Conservation (phyloP, 2,329 filamentous ascomycete genomes). For the Fusarium nanum region DNA sequence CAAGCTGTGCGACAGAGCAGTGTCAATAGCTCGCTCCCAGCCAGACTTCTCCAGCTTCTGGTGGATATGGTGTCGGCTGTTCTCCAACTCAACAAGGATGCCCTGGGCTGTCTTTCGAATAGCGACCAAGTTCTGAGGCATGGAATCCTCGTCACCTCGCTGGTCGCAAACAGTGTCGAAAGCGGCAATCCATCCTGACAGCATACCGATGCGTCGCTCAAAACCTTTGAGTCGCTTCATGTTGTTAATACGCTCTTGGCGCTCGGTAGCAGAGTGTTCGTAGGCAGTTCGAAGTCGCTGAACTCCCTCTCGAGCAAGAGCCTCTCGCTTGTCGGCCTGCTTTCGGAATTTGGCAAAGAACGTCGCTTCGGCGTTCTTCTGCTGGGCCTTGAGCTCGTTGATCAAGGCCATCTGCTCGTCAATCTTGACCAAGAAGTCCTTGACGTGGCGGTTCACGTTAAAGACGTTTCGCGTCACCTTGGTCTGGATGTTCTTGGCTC, state of each 20-base stretch:
- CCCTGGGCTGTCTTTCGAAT: slow-evolving; percentile 91
- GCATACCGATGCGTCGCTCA: slow-evolving; percentile 83
- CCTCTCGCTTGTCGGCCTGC: slow-evolving; percentile 85
- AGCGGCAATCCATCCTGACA: slow-evolving; percentile 93
- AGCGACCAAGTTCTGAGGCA: slow-evolving; percentile 75
- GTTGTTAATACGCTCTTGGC: slow-evolving; percentile 80
- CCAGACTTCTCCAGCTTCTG: slow-evolving; percentile 82
- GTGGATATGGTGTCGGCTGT: slow-evolving; percentile 90
- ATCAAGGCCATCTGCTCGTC: slow-evolving; percentile 98
- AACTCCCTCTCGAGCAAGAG: slow-evolving; percentile 80
- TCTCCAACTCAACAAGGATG: slow-evolving; percentile 88
- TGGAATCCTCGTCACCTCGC: slow-evolving; percentile 62
- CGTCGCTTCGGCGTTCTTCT: slow-evolving; percentile 85
- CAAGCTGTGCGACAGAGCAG: slow-evolving; percentile 86
- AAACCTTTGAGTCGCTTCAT: slow-evolving; percentile 87
- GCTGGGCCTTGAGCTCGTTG: slow-evolving; percentile 92
- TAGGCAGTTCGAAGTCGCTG: slow-evolving; percentile 84
- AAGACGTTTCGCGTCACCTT: slow-evolving; percentile 99
- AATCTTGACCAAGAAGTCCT: slow-evolving; percentile 99
- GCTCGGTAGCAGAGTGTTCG: slow-evolving; percentile 80
- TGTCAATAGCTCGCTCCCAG: slow-evolving; percentile 90
- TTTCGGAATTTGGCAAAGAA: slow-evolving; percentile 93
- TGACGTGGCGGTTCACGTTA: slow-evolving; percentile 98
- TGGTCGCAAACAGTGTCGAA: slow-evolving; percentile 86
- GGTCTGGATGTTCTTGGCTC: slow-evolving; percentile 99